phyloP scores from a whole-genome alignment of 139 green algal species.

The Micromonas pusilla region DNA sequence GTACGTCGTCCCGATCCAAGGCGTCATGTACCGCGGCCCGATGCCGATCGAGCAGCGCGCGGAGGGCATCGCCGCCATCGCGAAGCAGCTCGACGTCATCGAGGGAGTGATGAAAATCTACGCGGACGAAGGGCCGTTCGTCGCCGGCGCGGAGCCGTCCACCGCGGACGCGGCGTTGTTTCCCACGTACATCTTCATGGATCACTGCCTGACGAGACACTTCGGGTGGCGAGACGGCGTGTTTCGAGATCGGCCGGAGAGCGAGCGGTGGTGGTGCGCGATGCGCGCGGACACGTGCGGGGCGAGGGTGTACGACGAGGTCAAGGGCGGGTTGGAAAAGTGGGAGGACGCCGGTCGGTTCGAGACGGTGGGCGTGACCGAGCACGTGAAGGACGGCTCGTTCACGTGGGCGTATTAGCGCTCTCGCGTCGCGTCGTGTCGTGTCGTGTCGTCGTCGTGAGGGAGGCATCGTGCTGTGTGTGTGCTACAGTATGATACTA shows the following conservation, averaged over 20 bases:
- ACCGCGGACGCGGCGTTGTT: conserved; percentile 54
- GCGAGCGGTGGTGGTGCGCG: conserved; percentile 50
- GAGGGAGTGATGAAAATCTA: conserved; percentile 34
- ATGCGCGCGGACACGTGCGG: conserved; percentile 45
- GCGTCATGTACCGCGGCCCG: conserved; percentile 52
- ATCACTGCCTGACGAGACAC: conserved; percentile 55
- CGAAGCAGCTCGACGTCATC: conserved; percentile 57
- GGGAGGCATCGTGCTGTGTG: no score
- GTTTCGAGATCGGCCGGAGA: conserved; percentile 45
- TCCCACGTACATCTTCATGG: conserved; percentile 65
- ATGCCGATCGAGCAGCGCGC: conserved; percentile 51
- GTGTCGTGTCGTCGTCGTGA: no score
- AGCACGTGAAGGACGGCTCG: neutral
- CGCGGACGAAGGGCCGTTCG: neutral
- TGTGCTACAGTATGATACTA: no score
- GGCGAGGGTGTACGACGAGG: conserved; percentile 37
- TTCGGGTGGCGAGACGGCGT: conserved; percentile 58
- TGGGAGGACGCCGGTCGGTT: conserved; percentile 25
- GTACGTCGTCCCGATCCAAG: conserved; percentile 52
- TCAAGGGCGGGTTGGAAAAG: conserved; percentile 19
- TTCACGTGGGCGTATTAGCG: conserved; percentile 22
- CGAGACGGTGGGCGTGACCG: conserved; percentile 18
- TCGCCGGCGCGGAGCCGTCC: neutral
- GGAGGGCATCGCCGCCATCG: conserved; percentile 46
- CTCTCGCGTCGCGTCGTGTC: no score